These are phyloP conservation scores for Cocos nucifera DNA, from an alignment of 176 grass and related monocot species.

Conservation along the genomic window DNA sequence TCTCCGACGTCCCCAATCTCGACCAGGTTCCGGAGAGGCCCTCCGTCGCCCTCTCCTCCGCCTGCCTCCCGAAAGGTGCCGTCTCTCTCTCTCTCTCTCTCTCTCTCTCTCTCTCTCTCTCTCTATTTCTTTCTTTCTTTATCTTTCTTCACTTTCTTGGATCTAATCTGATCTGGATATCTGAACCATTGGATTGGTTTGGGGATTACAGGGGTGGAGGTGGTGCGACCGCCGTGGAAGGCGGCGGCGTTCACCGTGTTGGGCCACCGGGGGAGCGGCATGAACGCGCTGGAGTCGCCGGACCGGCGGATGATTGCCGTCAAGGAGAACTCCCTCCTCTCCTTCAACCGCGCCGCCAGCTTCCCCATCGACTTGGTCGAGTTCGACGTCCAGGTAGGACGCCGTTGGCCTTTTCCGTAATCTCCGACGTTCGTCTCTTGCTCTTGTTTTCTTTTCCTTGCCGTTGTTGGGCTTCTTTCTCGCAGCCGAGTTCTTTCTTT, in stretches of 20 bases:
- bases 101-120: too few species aligned
- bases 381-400: slow-evolving; percentile 84
- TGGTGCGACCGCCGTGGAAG: slow-evolving; percentile 3
- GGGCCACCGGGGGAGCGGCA: slow-evolving; percentile 91
- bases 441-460: too few species aligned
- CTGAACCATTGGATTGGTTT: background rate
- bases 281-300: slow-evolving; percentile 74
- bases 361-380: slow-evolving; percentile 84
- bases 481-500: too few species aligned
- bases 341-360: slow-evolving; percentile 71
- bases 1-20: slow-evolving; percentile 47
- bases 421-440: slow-evolving; percentile 7
- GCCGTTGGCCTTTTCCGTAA: slow-evolving; percentile 3
- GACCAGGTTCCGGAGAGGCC: slow-evolving; percentile 40
- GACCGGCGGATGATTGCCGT: slow-evolving; percentile 62
- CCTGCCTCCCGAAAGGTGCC: slow-evolving; percentile 23
- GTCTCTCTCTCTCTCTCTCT: too few species aligned
- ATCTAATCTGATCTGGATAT: too few species aligned
- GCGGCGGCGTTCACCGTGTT: slow-evolving; percentile 41
- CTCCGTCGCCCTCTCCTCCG: slow-evolving; percentile 23
- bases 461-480: too few species aligned
- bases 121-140: too few species aligned
- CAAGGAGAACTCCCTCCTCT: slow-evolving; percentile 78
- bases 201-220: background rate
- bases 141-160: too few species aligned